Evolutionary conservation across 1,284 basidiomycete species (phyloP), one percentile per base, ranked within the genome.

Genomic region (Naganishia liquefaciens): DNA sequence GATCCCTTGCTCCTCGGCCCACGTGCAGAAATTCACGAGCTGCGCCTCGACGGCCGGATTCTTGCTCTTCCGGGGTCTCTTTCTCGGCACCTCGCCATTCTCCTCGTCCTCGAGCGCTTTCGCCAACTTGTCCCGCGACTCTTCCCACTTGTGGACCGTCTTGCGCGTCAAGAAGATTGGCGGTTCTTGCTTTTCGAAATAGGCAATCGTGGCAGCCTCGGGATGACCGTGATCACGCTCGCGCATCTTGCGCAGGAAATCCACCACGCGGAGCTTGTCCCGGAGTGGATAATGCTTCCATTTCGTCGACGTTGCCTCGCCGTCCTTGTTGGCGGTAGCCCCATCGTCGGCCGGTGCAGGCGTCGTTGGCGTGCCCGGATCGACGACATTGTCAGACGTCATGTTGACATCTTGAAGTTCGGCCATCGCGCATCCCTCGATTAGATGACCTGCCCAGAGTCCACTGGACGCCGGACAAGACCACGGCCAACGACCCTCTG

Each of bases 281-380:
- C 57, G 57, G 13, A 60, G 46, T 2, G 57, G 57, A 50, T 60
- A 60, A 17, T 60, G 57, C 40, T 60, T 60, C 57, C 57, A 60
- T 50, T 40, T 60, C 13, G 57, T 60, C 5, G 57, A 60, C 33
- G 33, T 3, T 3, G 19, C 27, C 40, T 60, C 57, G 57, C 57
- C 57, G 23, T 46, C 54, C 33, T 60, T 49, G 30, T 40, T 60
- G 13, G n/a, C n/a, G n/a, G 23, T 46, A 9, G 39, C 23, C 19
- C 28, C 57, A 27, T 60, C 28, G 19, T 23, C 54, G 42, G 42
- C 44, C 10, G 13, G 19, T n/a, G 28, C 19, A 25, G 57, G 57
- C 15, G 57, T 37, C 13, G 57, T 60, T 9, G 57, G 57, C 5
- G 33, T 60, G 23, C 57, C 57, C 4, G 57, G 57, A 46, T 60